Percentiles rank a stretch among this genome's conserved stretches.
phyloP scores from a whole-genome alignment of 305 asterid species.

The Fraxinus sp. region DNA sequence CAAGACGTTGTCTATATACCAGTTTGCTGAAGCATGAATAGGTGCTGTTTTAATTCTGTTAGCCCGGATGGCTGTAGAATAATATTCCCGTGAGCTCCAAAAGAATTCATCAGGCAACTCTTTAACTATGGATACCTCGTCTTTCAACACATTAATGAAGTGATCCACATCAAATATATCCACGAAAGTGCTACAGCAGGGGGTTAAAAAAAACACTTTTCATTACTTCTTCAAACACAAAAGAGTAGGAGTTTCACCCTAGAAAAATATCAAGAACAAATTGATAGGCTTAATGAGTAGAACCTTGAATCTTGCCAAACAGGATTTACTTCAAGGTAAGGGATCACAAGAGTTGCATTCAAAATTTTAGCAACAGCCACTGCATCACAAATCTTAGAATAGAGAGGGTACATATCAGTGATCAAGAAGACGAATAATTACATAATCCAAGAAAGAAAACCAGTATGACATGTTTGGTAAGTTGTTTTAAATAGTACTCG shows the following conservation, averaged over 20 bases:
- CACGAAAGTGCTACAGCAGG: conserved; percentile 63
- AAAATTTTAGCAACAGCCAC: conserved; percentile 93
- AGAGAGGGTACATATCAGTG: conserved; percentile 25
- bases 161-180: conserved; percentile 95
- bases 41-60: conserved; percentile 88
- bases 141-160: conserved; percentile 80
- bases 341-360: conserved; percentile 90
- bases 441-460: neutral
- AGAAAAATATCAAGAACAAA: neutral
- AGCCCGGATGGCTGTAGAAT: conserved; percentile 81
- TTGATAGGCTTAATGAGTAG: neutral
- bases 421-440: neutral
- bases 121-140: conserved; percentile 67
- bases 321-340: conserved; percentile 84
- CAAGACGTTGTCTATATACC: conserved; percentile 83
- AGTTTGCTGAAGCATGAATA: conserved; percentile 89
- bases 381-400: conserved; percentile 84
- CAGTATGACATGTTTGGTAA: neutral
- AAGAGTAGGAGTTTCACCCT: neutral
- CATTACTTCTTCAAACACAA: neutral
- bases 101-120: conserved; percentile 82
- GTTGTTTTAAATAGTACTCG: neutral
- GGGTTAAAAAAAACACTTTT: neutral
- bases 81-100: conserved; percentile 97
- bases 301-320: conserved; percentile 99